Evolutionary conservation across 2,329 filamentous ascomycete species (phyloP), one percentile per base, ranked within the genome.

Genomic region (Fusarium tanahbumbuense): DNA sequence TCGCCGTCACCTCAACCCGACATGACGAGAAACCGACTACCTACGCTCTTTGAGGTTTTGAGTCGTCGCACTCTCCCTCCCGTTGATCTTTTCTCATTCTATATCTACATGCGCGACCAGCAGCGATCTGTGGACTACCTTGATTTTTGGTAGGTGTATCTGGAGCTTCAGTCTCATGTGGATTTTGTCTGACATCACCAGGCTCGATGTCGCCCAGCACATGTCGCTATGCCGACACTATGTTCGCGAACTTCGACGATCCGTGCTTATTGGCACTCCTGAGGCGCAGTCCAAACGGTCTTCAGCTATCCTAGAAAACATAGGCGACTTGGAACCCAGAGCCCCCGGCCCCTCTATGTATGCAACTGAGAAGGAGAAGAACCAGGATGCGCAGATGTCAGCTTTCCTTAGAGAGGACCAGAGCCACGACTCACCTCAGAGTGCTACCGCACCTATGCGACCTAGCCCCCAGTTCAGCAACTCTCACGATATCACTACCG

Each of bases 21-120:
- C 72, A 78, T 88, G 70, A 81, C 82, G 72, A 91, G 96, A 76
- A 97, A 97, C 79, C 89, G 96, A 71, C 88, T 99, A 63, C 96
- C 96, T 48, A 98, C 94, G 2, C 88, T 99, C 54, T 98, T 97
- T 78, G 97, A 99, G 82, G 96, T 99, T 59, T 85, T 99, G 66
- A 97, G 93, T 78, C 90, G 97, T 73, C 91, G 94, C 70, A 99
- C 96, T n/a, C 87, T 97, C 22, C 93, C 97, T 50, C 96, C 96
- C 0, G 95, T 99, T 61, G 97, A 99, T 78, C 86, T 99, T 13
- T 99, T 97, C 81, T 98, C 94, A 3, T 99, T 99, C 84, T 99
- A 99, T 83, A 99, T 99, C 76, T 99, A 97, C 83, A 99, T 99
- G 96, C 90, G 96, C 76, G 97, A 99, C 80, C 94, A 98, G 82